A percentile compares a stretch with the other conserved stretches of the same genome.
phyloP scores from a whole-genome alignment of 768 basidiomycete species.

The Lentinula guzmanii region DNA sequence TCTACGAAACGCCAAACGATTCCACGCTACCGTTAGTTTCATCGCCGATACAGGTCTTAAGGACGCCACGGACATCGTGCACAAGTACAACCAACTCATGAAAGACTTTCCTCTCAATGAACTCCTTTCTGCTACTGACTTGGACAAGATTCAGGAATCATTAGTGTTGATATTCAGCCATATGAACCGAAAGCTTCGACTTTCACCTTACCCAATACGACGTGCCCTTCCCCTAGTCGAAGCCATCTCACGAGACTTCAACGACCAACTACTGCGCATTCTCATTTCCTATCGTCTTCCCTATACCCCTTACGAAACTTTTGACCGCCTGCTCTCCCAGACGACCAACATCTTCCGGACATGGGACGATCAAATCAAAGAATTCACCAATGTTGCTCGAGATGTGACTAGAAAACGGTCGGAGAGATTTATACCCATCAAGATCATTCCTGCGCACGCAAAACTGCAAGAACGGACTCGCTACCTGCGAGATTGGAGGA shows the following conservation, averaged over 20 bases:
- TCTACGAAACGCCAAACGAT: slow-evolving; percentile 91
- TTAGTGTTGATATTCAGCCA: slow-evolving; percentile 85
- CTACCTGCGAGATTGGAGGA: slow-evolving; percentile 88
- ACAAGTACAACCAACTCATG: slow-evolving; percentile 98
- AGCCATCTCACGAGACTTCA: slow-evolving; percentile 97
- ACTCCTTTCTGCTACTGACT: slow-evolving; percentile 91
- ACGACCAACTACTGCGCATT: slow-evolving; percentile 88
- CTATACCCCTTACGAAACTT: slow-evolving; percentile 91
- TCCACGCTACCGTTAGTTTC: slow-evolving; percentile 96
- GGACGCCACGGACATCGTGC: slow-evolving; percentile 88
- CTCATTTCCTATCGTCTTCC: slow-evolving; percentile 87
- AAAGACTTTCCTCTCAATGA: slow-evolving; percentile 98
- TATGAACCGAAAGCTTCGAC: slow-evolving; percentile 90
- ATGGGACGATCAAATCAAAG: slow-evolving; percentile 89
- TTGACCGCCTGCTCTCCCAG: slow-evolving; percentile 77
- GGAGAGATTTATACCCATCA: slow-evolving; percentile 96
- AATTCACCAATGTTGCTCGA: slow-evolving; percentile 87
- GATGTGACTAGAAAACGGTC: slow-evolving; percentile 86
- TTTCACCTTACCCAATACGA: slow-evolving; percentile 95
- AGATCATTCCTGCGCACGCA: slow-evolving; percentile 84
- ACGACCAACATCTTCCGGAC: slow-evolving; percentile 75
- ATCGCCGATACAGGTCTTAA: slow-evolving; percentile 96
- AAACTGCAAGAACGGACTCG: slow-evolving; percentile 84
- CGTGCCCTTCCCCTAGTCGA: slow-evolving; percentile 95
- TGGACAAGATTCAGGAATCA: slow-evolving; percentile 91